Base-by-base conservation (phyloP, 352 stramenopile genomes). In the Pythium sukuiense region DNA sequence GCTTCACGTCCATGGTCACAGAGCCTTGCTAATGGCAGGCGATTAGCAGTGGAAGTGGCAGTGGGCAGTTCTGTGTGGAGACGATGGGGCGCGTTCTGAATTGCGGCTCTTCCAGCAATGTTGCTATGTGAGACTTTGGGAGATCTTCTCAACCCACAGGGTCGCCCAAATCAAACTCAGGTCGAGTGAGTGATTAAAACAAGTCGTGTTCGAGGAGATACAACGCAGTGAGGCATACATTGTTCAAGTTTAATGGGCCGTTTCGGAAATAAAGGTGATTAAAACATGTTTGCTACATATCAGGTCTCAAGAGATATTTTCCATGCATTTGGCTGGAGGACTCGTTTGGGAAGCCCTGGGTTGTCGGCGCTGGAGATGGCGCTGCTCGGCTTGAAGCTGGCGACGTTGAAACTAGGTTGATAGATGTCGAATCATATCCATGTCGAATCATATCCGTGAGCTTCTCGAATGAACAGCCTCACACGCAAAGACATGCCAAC, bases 321-420 rank as follows among this genome's bases (percentile, higher is more conserved):
- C 14, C 37, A 18, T 18, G 37, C 2, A 43, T 18, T 43, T 43
- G 37, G 37, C 14, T 14, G 16, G 41, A 32, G 24, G 39, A 14
- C 39, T 43, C 53, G 32, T 32, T 32, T 16, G 18, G 6, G n/a
- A 35, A 24, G 30, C 54, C 59, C 67, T 64, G 43, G 62, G 32
- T 55, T 79, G 71, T 32, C 77, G 73, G 13, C 81, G 69, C 56
- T 69, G 61, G 32, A 87, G 70, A 63, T 88, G 81, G 63, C 73
- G 71, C 45, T 83, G 81, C 61, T 89, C 81, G 13, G 81, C 79
- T 59, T 87, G 71, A 3, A 89, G 63, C 13, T 79, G 73, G 0
- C 81, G 67, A 11, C 79, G 71, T 61, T 89, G 79, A 58, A 78
- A 87, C 81, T 87, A 33, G 56, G 2, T 16, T 14, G 20, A 14